Base-by-base conservation (phyloP, 192 early-diverging fungal genomes). In the Dispira parvispora region DNA sequence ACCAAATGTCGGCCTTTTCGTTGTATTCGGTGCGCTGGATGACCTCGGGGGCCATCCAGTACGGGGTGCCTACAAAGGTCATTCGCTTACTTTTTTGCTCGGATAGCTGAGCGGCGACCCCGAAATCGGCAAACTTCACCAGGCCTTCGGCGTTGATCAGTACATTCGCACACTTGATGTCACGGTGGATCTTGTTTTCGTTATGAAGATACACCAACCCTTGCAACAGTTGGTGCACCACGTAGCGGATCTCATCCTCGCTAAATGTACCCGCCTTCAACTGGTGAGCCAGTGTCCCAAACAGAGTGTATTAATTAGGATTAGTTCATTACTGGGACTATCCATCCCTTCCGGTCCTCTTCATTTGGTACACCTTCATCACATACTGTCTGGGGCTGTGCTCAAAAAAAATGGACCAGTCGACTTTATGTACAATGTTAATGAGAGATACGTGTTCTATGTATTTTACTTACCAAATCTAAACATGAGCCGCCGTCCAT, bases 1-100 rank as follows among this genome's bases (percentile, higher is more conserved):
- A 84, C 90, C 90, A 93, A 45, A 93, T 89, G 73, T 93, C 90
- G 0, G 90, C 90, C 78, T 87, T 88, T 67, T 78, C 80, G 73
- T 90, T 81, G 65, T 91, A 93, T 25, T 83, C 83, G 11, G 84
- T 79, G 64, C 88, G 88, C 53, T 84, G 78, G 65, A 92, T 92
- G 4, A 90, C 84, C 67, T 89, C 85, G 16, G 86, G 85, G 18
- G 85, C 84, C 85, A 86, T 87, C 87, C 82, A 86, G 68, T 81
- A 82, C 78, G 90, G 90, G 20, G 89, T 91, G 8, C 90, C 90
- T 16, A 93, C 90, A 78, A 93, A 91, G 10, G 90, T 89, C 65
- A 21, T 58, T 0, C 53, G 46, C 32, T 38, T 28, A 23, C 52
- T 66, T 16, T 64, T 62, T 20, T 62, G 60, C 11, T 63, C 62